Conservation (phyloP, 805 yeast genomes). For the Ogataea paraovalis region DNA sequence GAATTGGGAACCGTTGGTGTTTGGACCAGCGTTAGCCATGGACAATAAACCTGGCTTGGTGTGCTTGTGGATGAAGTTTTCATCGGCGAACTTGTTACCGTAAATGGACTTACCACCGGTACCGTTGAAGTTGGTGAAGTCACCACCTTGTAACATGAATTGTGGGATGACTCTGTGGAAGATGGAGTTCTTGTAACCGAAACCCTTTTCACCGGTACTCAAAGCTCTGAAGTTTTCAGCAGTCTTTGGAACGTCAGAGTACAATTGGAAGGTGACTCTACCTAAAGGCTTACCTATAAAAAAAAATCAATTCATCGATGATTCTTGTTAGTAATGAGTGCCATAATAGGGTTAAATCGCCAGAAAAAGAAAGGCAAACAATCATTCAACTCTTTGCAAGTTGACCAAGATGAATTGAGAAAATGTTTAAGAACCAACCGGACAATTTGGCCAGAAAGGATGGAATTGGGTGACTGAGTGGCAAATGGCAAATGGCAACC, state of each 20-base stretch:
- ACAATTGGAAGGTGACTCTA: constrained; percentile 78
- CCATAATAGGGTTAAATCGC: no score
- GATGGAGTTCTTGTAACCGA: constrained; percentile 76
- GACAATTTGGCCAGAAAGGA: background rate
- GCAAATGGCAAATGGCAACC: background rate
- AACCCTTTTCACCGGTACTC: constrained; percentile 92
- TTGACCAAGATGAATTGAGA: no score
- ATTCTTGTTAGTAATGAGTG: no score
- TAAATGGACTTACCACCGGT: constrained; percentile 90
- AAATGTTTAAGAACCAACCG: no score
- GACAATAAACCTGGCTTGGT: constrained; percentile 77
- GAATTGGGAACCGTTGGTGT: constrained; percentile 90
- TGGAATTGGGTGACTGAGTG: background rate
- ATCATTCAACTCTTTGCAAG: background rate
- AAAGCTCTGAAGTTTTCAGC: constrained; percentile 78
- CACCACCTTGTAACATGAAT: constrained; percentile 97
- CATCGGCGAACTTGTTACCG: constrained; percentile 58
- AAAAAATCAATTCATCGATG: background rate
- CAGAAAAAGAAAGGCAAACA: background rate
- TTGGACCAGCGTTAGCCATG: constrained; percentile 93
- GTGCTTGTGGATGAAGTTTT: constrained; percentile 71
- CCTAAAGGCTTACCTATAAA: constrained; percentile 35
- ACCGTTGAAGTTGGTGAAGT: constrained; percentile 82
- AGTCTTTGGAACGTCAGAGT: constrained; percentile 85
- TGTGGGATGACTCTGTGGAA: constrained; percentile 98